Conservation (phyloP, 148 eudicot genomes). For the Vaccinium myrtillus region DNA sequence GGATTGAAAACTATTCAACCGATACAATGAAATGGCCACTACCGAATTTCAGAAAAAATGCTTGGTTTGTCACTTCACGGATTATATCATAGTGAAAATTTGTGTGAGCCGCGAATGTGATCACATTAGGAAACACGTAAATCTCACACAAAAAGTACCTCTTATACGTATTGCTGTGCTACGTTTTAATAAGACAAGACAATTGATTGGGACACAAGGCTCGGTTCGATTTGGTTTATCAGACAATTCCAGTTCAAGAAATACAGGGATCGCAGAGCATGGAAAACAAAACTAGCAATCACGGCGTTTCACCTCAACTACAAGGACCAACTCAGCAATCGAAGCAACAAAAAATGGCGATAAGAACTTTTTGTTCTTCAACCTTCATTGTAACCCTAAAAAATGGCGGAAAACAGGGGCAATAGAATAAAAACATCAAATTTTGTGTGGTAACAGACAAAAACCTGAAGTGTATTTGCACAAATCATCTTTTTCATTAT, state of each 20-base stretch:
- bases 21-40: neutral
- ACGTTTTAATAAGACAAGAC: neutral
- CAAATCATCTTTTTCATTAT: neutral
- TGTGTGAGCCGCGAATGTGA: neutral
- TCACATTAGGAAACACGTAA: neutral
- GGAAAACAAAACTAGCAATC: neutral
- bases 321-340: neutral
- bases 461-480: neutral
- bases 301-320: neutral
- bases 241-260: neutral
- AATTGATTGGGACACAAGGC: too few relatives aligned
- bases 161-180: neutral
- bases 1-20: neutral
- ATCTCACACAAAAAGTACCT: neutral
- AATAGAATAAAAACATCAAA: neutral
- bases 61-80: neutral
- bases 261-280: neutral
- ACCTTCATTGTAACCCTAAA: neutral
- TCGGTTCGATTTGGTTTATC: neutral
- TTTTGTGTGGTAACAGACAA: neutral
- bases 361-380: neutral
- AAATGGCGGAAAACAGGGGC: neutral
- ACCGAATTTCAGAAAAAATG: neutral
- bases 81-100: neutral
- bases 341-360: neutral